Conservation (phyloP, 129 eudicot genomes). For the Helianthus tuberosus region DNA sequence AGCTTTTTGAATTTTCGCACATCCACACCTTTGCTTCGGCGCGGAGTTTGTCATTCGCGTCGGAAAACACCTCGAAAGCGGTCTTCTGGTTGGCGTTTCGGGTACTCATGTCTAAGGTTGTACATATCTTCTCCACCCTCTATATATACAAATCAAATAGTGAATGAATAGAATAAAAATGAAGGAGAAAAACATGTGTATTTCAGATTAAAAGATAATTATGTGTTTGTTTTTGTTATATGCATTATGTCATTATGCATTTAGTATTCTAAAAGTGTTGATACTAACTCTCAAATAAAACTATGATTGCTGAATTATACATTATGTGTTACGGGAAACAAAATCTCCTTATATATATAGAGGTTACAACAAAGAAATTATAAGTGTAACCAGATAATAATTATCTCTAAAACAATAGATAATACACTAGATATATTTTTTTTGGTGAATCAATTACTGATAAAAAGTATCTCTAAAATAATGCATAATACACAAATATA, state of each 20-base stretch:
- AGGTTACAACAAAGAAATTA: too few relatives aligned
- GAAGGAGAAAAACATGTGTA: neutral
- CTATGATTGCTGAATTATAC: too few relatives aligned
- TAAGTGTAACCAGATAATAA: too few relatives aligned
- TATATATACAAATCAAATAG: conserved; percentile 29
- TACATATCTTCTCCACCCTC: conserved; percentile 31
- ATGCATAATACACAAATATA: too few relatives aligned
- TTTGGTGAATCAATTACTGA: too few relatives aligned
- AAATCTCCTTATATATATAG: too few relatives aligned
- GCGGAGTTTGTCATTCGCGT: conserved; percentile 26
- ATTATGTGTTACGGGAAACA: too few relatives aligned
- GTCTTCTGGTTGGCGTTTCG: conserved; percentile 34
- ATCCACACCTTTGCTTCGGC: conserved; percentile 41
- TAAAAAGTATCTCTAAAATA: too few relatives aligned
- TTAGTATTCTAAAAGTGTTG: too few relatives aligned
- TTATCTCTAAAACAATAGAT: too few relatives aligned
- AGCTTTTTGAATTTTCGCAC: conserved; percentile 43
- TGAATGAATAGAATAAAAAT: neutral
- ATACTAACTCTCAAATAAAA: too few relatives aligned
- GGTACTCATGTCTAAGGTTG: neutral
- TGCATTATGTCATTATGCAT: neutral
- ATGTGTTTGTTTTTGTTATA: neutral
- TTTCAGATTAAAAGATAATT: neutral
- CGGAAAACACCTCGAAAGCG: conserved; percentile 29
- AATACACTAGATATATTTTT: too few relatives aligned